phyloP scores from a whole-genome alignment of 2,329 filamentous ascomycete species.

The Penicillium sclerotiorum region DNA sequence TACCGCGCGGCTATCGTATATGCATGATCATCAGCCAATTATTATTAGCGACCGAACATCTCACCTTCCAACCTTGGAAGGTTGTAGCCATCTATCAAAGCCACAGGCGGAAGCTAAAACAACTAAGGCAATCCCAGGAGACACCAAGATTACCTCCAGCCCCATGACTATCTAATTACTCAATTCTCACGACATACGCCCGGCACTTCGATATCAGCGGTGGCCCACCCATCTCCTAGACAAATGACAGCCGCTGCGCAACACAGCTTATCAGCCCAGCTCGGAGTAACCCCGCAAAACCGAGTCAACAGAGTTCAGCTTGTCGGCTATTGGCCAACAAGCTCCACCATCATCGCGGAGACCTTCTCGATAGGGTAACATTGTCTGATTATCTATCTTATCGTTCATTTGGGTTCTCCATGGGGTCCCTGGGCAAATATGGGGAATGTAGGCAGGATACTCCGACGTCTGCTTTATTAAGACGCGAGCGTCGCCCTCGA shows the following conservation, averaged over 20 bases:
- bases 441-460: not conserved
- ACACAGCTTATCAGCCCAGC: constrained; percentile 10
- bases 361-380: constrained; percentile 31
- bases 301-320: constrained; percentile 22
- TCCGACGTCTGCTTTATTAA: not conserved
- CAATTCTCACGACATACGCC: constrained; percentile 10
- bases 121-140: constrained; percentile 12
- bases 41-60: no score
- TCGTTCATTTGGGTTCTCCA: constrained; percentile 15
- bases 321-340: constrained; percentile 4
- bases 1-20: no score
- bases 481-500: not conserved
- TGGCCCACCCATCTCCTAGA: not conserved
- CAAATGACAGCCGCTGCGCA: constrained; percentile 10
- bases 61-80: no score
- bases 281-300: constrained; percentile 17
- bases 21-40: no score
- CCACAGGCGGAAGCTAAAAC: constrained; percentile 8
- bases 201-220: constrained; percentile 4
- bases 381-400: constrained; percentile 28
- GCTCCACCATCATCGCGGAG: constrained; percentile 27
- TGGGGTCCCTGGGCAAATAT: constrained; percentile 10
- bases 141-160: not conserved
- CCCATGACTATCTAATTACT: constrained; percentile 10
- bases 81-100: no score